phyloP scores from a whole-genome alignment of 2,329 filamentous ascomycete species.

The Mollisiaceae sp. region DNA sequence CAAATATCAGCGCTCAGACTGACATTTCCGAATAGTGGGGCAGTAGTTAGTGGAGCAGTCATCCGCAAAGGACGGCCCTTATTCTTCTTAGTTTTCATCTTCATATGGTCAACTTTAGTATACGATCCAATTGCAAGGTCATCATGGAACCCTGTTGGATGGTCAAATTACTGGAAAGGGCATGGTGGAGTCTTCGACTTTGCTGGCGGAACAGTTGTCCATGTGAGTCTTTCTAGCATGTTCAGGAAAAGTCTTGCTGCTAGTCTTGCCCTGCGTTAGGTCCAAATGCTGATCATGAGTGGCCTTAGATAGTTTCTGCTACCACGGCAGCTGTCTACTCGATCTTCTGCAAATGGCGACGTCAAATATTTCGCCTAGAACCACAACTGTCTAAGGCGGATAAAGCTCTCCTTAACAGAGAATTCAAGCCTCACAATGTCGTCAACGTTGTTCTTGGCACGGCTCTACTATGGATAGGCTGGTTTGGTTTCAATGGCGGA shows the following conservation, averaged over 20 bases:
- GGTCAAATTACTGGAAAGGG: constrained; percentile 56
- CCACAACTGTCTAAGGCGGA: constrained; percentile 16
- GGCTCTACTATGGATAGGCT: constrained; percentile 81
- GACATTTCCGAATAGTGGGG: constrained; percentile 11
- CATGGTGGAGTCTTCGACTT: constrained; percentile 60
- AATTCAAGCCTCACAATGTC: constrained; percentile 65
- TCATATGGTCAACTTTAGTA: constrained; percentile 72
- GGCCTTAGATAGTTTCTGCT: constrained; percentile 62
- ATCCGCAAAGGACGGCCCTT: constrained; percentile 59
- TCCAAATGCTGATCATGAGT: neutral
- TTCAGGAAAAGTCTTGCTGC: neutral
- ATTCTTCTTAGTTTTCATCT: constrained; percentile 69
- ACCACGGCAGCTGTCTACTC: constrained; percentile 74
- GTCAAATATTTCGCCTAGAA: constrained; percentile 33
- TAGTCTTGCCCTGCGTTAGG: neutral
- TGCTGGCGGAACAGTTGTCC: constrained; percentile 65
- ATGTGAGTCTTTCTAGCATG: constrained; percentile 69
- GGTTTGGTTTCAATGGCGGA: constrained; percentile 95
- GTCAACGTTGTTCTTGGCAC: constrained; percentile 72
- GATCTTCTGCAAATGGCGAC: constrained; percentile 69
- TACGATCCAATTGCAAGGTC: constrained; percentile 76
- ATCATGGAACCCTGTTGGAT: constrained; percentile 76
- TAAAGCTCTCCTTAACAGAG: constrained; percentile 41
- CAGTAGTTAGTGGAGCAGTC: constrained; percentile 54
- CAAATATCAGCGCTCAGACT: constrained; percentile 43